Evolutionary conservation across 192 early-diverging fungal genomes (phyloP).

Genomic region (Dissophora ornata): DNA sequence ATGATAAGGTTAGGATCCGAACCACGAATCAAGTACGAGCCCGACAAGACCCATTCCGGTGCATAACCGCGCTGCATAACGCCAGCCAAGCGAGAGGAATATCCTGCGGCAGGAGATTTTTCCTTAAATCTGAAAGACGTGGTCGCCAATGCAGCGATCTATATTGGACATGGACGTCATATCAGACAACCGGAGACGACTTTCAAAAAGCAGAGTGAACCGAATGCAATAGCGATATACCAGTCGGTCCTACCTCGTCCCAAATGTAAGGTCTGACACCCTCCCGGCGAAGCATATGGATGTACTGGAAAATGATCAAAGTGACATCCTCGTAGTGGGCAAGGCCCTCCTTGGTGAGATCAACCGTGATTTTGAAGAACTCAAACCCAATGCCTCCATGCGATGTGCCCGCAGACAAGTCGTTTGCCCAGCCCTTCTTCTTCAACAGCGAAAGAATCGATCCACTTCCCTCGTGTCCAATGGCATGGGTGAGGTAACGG

Average conservation of each 20-base stretch:
- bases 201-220: too few species aligned
- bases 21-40: slow-evolving; percentile 72
- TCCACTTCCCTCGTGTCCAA: slow-evolving; percentile 93
- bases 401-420: slow-evolving; percentile 72
- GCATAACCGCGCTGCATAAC: slow-evolving; percentile 84
- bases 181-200: too few species aligned
- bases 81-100: slow-evolving; percentile 75
- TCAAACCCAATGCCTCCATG: slow-evolving; percentile 77
- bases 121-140: slow-evolving; percentile 80
- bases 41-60: slow-evolving; percentile 73
- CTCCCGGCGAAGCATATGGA: slow-evolving; percentile 79
- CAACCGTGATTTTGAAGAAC: slow-evolving; percentile 86
- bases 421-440: slow-evolving; percentile 90
- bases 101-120: slow-evolving; percentile 74
- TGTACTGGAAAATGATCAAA: slow-evolving; percentile 86
- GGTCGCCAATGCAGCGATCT: slow-evolving; percentile 58
- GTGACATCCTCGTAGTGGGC: slow-evolving; percentile 84
- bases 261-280: slow-evolving; percentile 85
- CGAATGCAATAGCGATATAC: too few species aligned
- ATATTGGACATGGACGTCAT: slow-evolving; percentile 1
- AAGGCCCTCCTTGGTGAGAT: slow-evolving; percentile 87
- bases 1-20: slow-evolving; percentile 73
- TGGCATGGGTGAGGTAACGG: slow-evolving; percentile 85
- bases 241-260: slow-evolving; percentile 88
- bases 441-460: slow-evolving; percentile 89